phyloP scores from a whole-genome alignment of 106 monocot genomes.

The Amphibolis antarctica region DNA sequence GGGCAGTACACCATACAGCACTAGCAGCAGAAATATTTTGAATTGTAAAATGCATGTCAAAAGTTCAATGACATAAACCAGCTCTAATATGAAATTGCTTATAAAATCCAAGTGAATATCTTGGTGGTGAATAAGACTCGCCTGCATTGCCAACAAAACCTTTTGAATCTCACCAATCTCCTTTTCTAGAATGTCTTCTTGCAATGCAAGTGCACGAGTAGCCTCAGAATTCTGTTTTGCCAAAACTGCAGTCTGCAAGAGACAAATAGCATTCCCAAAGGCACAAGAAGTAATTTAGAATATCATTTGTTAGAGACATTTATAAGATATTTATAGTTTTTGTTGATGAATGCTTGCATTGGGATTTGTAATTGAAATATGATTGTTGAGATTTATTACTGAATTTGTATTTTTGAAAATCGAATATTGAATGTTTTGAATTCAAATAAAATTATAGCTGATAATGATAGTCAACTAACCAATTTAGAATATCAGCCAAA shows the following conservation, averaged over 20 bases:
- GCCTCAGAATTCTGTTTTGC: slow-evolving; percentile 83
- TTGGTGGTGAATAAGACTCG: slow-evolving; percentile 1
- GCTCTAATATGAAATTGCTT: not conserved
- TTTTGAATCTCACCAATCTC: slow-evolving; percentile 92
- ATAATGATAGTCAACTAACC: too few relatives aligned
- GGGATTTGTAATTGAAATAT: too few relatives aligned
- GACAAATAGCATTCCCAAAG: not conserved
- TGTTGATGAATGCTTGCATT: too few relatives aligned
- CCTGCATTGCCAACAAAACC: slow-evolving; percentile 93
- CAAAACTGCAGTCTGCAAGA: slow-evolving; percentile 56
- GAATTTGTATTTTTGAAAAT: too few relatives aligned
- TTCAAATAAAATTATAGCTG: too few relatives aligned
- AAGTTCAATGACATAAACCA: not conserved
- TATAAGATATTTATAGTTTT: too few relatives aligned
- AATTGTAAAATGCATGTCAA: too few relatives aligned
- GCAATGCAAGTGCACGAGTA: slow-evolving; percentile 60
- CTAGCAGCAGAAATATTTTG: too few relatives aligned
- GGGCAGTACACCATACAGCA: too few relatives aligned
- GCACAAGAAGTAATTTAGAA: not conserved
- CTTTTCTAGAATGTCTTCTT: slow-evolving; percentile 85
- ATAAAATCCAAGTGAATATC: not conserved
- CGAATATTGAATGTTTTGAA: too few relatives aligned
- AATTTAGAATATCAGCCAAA: too few relatives aligned
- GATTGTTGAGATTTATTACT: too few relatives aligned
- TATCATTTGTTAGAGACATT: not conserved